These are phyloP conservation scores for Bipolaris cookei DNA, from an alignment of 2,329 filamentous ascomycete genomes.

Conservation along the genomic window DNA sequence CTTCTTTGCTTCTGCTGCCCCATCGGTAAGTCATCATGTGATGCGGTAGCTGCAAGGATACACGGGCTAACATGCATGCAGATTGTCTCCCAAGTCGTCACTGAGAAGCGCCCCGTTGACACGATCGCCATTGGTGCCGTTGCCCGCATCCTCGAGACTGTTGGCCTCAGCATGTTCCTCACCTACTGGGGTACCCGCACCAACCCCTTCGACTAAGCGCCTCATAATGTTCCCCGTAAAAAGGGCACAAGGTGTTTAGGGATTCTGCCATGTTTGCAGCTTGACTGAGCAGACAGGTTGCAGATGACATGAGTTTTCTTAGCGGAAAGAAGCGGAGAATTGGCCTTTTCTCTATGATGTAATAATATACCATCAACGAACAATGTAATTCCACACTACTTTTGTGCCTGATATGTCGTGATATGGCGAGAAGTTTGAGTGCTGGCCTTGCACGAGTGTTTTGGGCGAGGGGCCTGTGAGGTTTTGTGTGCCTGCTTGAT, in stretches of 20 bases:
- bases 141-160: conserved; percentile 88
- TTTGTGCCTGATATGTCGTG: not conserved
- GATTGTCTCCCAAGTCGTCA: conserved; percentile 85
- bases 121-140: conserved; percentile 84
- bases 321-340: conserved; percentile 26
- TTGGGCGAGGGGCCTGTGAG: no score
- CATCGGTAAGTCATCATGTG: conserved; percentile 67
- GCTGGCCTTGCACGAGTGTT: no score
- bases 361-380: conserved; percentile 36
- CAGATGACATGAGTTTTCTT: conserved; percentile 29
- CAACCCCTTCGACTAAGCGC: conserved; percentile 80
- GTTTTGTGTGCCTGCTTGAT: no score
- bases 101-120: conserved; percentile 90
- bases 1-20: conserved; percentile 89
- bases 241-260: conserved; percentile 26
- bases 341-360: conserved; percentile 36
- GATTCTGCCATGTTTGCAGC: conserved; percentile 30
- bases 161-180: conserved; percentile 88
- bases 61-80: conserved; percentile 50
- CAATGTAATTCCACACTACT: conserved; percentile 15
- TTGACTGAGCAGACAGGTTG: conserved; percentile 35
- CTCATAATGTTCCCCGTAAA: conserved; percentile 9
- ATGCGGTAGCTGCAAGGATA: not conserved
- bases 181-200: conserved; percentile 98
- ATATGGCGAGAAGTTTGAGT: no score